These are phyloP conservation scores for Apiospora pterosperma DNA, from an alignment of 2,329 filamentous ascomycete genomes.

Conservation along the genomic window DNA sequence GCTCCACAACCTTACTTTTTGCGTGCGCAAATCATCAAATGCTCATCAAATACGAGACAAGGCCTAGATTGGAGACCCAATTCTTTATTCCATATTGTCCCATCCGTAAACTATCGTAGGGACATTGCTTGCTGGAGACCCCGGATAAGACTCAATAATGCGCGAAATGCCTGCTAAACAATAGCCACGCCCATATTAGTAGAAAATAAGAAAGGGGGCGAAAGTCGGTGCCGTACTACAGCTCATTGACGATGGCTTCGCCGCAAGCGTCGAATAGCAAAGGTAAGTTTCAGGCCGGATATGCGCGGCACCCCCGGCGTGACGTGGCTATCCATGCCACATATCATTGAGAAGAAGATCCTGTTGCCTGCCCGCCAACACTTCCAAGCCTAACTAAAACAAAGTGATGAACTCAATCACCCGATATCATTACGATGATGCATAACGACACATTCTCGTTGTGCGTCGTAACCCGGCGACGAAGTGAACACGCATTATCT, in stretches of 20 bases:
- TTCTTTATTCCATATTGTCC: not conserved
- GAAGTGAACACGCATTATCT: not conserved
- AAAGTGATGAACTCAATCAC: not conserved
- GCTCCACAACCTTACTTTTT: not conserved
- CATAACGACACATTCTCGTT: conserved; percentile 2
- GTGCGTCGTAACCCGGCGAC: not conserved
- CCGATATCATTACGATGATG: not conserved
- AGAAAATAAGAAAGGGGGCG: not conserved
- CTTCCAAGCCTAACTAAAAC: not conserved
- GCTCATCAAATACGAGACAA: not conserved
- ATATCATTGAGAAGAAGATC: not conserved
- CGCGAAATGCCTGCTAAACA: not conserved
- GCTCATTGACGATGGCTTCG: not conserved
- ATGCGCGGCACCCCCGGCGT: not conserved
- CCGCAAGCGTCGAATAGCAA: not conserved
- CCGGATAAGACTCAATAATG: not conserved
- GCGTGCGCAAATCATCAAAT: not conserved
- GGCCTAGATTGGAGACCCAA: not conserved
- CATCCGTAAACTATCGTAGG: not conserved
- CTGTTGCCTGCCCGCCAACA: not conserved
- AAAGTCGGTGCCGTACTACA: not conserved
- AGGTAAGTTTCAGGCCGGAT: not conserved
- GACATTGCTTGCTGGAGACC: not conserved
- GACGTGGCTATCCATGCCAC: not conserved
- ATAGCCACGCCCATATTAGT: not conserved